Conservation (phyloP, 805 yeast genomes). For the Wickerhamomyces mucosus region DNA sequence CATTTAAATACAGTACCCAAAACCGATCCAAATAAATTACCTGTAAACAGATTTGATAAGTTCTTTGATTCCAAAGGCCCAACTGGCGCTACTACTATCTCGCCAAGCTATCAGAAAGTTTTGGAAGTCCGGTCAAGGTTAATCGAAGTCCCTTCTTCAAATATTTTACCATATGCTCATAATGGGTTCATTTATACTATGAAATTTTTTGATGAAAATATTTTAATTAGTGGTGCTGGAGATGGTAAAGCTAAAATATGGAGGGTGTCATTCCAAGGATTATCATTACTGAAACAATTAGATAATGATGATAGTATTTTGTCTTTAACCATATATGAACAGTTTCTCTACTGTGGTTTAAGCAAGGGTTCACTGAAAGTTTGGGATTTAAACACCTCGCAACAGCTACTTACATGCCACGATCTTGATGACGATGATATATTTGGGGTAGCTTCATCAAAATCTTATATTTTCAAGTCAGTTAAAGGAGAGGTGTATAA, state of each 20-base stretch:
- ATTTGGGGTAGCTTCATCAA: slow-evolving; percentile 46
- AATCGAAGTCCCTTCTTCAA: slow-evolving; percentile 57
- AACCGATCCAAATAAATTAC: slow-evolving; percentile 31
- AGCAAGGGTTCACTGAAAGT: slow-evolving; percentile 66
- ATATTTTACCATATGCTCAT: slow-evolving; percentile 77
- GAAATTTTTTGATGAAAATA: slow-evolving; percentile 21
- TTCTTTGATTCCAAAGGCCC: slow-evolving; percentile 91
- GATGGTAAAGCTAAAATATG: slow-evolving; percentile 84
- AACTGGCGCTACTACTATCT: slow-evolving; percentile 38
- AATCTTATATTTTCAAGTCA: slow-evolving; percentile 51
- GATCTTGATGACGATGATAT: slow-evolving; percentile 37
- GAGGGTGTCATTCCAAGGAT: slow-evolving; percentile 31
- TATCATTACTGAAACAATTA: slow-evolving; percentile 27
- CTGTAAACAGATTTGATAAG: slow-evolving; percentile 63
- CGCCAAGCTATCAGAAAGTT: slow-evolving; percentile 1
- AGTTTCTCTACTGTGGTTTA: slow-evolving; percentile 78
- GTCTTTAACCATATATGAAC: slow-evolving; percentile 52
- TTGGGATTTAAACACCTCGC: slow-evolving; percentile 82
- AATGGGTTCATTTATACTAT: slow-evolving; percentile 82
- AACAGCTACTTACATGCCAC: slow-evolving; percentile 40
- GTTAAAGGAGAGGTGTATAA: slow-evolving; percentile 39
- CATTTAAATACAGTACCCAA: slow-evolving; percentile 23
- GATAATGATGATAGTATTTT: slow-evolving; percentile 60
- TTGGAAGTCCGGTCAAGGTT: slow-evolving; percentile 22
- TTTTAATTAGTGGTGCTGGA: slow-evolving; percentile 72